These are phyloP conservation scores for Suhomyces panamericanus DNA, from an alignment of 1,139 yeast genomes.

Conservation along the genomic window DNA sequence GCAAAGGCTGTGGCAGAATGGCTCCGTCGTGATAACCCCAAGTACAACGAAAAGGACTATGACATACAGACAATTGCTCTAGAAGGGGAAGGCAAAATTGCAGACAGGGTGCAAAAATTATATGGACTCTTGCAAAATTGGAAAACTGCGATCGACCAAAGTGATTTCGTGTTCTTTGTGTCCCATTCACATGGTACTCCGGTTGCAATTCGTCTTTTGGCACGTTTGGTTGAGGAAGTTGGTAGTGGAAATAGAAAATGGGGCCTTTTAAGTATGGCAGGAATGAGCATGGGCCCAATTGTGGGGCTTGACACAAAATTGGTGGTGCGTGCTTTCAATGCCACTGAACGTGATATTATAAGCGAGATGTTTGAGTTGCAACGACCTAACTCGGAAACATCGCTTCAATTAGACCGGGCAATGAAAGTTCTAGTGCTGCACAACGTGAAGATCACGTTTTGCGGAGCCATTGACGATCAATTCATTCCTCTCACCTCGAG, in stretches of 20 bases:
- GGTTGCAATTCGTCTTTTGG: constrained; percentile 44
- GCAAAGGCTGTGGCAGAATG: constrained; percentile 40
- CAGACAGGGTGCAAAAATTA: constrained; percentile 40
- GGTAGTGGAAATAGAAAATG: constrained; percentile 22
- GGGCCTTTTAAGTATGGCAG: constrained; percentile 49
- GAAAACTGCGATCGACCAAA: constrained; percentile 32
- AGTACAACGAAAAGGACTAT: constrained; percentile 20
- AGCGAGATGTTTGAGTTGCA: constrained; percentile 50
- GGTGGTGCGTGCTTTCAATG: constrained; percentile 47
- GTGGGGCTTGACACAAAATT: constrained; percentile 46
- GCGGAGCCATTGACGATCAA: constrained; percentile 49
- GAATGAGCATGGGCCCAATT: constrained; percentile 46
- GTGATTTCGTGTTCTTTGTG: constrained; percentile 47
- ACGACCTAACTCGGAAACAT: constrained; percentile 35
- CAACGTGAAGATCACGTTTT: constrained; percentile 52
- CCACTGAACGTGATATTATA: constrained; percentile 49
- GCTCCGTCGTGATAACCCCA: constrained; percentile 32
- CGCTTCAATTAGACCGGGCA: constrained; percentile 32
- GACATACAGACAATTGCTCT: constrained; percentile 49
- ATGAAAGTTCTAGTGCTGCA: constrained; percentile 33
- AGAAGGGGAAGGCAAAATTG: constrained; percentile 53
- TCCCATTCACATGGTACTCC: constrained; percentile 50
- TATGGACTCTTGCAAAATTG: constrained; percentile 45
- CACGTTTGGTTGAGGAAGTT: constrained; percentile 27
- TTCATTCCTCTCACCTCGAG: constrained; percentile 48